Percentiles rank a stretch among this genome's conserved stretches.
phyloP scores from a whole-genome alignment of 2,329 filamentous ascomycete genomes.

The Daldinia sp. region DNA sequence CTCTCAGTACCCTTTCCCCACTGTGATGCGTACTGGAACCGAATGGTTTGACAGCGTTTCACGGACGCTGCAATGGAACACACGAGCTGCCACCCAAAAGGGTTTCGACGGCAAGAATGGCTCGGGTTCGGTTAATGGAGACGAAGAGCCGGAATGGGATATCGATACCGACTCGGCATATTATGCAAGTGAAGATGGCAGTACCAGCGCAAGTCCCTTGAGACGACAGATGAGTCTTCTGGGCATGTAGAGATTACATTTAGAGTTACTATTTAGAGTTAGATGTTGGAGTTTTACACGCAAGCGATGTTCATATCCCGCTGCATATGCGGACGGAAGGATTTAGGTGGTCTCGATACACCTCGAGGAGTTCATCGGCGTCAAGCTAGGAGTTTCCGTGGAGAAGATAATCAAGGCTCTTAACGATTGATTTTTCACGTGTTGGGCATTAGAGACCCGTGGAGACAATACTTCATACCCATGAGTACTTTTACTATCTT shows the following conservation, averaged over 20 bases:
- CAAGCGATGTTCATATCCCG: slow-evolving; percentile 11
- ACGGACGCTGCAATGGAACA: slow-evolving; percentile 94
- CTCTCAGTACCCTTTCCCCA: slow-evolving; percentile 96
- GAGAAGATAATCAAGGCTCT: slow-evolving; percentile 4
- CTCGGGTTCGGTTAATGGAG: slow-evolving; percentile 59
- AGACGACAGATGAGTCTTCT: slow-evolving; percentile 78
- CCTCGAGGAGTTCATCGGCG: slow-evolving; percentile 30
- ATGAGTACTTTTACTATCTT: slow-evolving; percentile 7
- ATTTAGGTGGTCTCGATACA: slow-evolving; percentile 20
- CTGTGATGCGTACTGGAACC: slow-evolving; percentile 85
- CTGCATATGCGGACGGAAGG: slow-evolving; percentile 3
- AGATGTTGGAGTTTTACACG: slow-evolving; percentile 23
- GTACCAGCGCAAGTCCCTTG: slow-evolving; percentile 71
- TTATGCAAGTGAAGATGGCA: slow-evolving; percentile 77
- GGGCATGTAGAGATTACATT: slow-evolving; percentile 58
- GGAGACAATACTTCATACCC: slow-evolving; percentile 3
- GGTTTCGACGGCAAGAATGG: slow-evolving; percentile 70
- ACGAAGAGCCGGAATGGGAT: slow-evolving; percentile 78
- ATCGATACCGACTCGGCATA: slow-evolving; percentile 87
- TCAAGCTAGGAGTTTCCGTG: slow-evolving; percentile 3
- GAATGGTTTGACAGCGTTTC: slow-evolving; percentile 99
- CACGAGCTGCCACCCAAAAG: slow-evolving; percentile 89
- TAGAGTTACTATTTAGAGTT: slow-evolving; percentile 27
- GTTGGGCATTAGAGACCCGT: slow-evolving; percentile 11
- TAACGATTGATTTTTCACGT: slow-evolving; percentile 8